phyloP scores from a whole-genome alignment of 1,284 basidiomycete species.

The Termitomyces sp. region DNA sequence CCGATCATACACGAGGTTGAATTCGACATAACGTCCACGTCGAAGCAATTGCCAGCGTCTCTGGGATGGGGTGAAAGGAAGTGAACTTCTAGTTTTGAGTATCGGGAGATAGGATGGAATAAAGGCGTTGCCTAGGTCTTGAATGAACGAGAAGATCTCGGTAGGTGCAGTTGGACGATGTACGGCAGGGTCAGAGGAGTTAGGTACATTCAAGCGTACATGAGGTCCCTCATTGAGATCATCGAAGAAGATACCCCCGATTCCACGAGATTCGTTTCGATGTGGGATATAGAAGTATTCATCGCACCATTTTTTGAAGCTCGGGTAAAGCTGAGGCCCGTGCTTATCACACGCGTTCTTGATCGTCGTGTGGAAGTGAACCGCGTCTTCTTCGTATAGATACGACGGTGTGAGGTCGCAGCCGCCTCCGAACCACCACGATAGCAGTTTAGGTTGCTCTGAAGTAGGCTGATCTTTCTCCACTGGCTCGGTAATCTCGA shows the following conservation, averaged over 20 bases:
- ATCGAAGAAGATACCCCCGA: constrained; percentile 98
- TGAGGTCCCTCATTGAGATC: constrained; percentile 69
- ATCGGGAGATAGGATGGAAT: constrained; percentile 88
- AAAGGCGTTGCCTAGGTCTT: constrained; percentile 71
- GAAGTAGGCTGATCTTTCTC: constrained; percentile 25
- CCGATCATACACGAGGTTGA: constrained; percentile 87
- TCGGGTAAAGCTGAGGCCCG: constrained; percentile 66
- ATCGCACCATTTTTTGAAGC: constrained; percentile 96
- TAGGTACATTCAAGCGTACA: constrained; percentile 38
- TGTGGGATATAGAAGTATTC: constrained; percentile 96
- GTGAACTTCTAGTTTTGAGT: constrained; percentile 52
- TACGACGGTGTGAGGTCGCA: constrained; percentile 94
- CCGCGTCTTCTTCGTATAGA: constrained; percentile 82
- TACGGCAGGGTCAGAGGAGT: constrained; percentile 36
- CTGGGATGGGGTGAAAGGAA: constrained; percentile 58
- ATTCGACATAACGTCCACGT: constrained; percentile 90
- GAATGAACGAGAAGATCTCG: constrained; percentile 75
- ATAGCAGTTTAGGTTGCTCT: constrained; percentile 50
- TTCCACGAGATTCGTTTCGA: constrained; percentile 82
- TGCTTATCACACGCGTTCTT: constrained; percentile 77
- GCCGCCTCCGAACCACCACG: constrained; percentile 99
- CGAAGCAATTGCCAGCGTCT: constrained; percentile 89
- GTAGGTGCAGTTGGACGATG: constrained; percentile 52
- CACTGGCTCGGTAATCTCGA: constrained; percentile 73
- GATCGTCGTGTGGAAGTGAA: constrained; percentile 82